These are phyloP conservation scores for Roridomyces roridus DNA, from an alignment of 768 basidiomycete genomes.

Conservation along the genomic window DNA sequence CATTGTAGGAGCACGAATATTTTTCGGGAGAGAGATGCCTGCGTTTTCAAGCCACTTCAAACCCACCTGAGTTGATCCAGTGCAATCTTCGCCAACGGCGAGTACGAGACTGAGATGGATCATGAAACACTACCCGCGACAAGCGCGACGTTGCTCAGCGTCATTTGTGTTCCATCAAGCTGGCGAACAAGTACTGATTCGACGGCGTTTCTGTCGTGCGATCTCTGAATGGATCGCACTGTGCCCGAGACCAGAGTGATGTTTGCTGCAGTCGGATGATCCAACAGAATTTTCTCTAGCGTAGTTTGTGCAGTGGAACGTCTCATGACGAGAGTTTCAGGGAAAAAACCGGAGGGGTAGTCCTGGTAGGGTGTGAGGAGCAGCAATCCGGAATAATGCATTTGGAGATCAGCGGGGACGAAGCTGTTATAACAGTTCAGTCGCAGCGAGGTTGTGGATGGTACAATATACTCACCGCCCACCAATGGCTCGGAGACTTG, in stretches of 20 bases:
- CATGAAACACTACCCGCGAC: conserved; percentile 6
- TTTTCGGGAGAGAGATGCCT: conserved; percentile 1
- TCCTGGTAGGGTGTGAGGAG: conserved; percentile 7
- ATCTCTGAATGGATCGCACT: not conserved
- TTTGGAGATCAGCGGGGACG: conserved; percentile 16
- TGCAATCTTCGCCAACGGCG: conserved; percentile 20
- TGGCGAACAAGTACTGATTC: conserved; percentile 14
- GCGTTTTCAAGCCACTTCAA: conserved; percentile 24
- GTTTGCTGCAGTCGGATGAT: not conserved
- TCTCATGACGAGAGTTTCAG: conserved; percentile 19
- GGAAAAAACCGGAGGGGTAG: conserved; percentile 9
- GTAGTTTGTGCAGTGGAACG: conserved; percentile 28
- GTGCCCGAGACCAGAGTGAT: conserved; percentile 5
- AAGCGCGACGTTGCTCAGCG: conserved; percentile 8
- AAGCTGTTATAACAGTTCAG: too few species aligned
- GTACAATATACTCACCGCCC: conserved; percentile 20
- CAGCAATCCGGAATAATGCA: conserved; percentile 21
- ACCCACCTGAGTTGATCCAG: conserved; percentile 26
- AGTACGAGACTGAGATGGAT: conserved; percentile 5
- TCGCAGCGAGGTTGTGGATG: too few species aligned
- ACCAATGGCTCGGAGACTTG: conserved; percentile 12
- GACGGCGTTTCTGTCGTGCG: not conserved
- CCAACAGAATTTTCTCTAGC: conserved; percentile 11
- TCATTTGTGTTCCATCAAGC: conserved; percentile 7
- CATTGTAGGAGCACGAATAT: conserved; percentile 23